These are phyloP conservation scores for Chalciporus piperatus DNA, from an alignment of 768 basidiomycete genomes.

Conservation along the genomic window DNA sequence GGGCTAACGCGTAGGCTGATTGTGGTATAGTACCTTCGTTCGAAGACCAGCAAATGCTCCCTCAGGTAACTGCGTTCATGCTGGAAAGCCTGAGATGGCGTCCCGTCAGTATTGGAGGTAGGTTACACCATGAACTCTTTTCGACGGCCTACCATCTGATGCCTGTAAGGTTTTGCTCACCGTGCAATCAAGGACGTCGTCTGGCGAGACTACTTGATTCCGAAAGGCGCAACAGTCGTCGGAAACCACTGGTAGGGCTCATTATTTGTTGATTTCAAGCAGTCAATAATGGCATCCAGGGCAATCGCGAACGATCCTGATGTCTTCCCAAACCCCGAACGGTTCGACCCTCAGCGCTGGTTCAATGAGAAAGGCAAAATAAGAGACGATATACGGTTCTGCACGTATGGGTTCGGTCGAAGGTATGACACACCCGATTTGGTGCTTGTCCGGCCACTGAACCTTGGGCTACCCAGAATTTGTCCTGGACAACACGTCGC, in stretches of 20 bases:
- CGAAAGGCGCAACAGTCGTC: constrained; percentile 37
- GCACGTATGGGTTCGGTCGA: constrained; percentile 37
- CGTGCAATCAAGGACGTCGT: constrained; percentile 57
- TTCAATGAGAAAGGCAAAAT: constrained; percentile 26
- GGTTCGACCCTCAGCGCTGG: constrained; percentile 56
- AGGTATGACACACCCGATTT: not conserved
- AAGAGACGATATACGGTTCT: constrained; percentile 27
- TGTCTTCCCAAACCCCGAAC: constrained; percentile 52
- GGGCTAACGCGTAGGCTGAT: too few species aligned
- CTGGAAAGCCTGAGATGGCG: constrained; percentile 38
- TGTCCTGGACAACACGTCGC: constrained; percentile 53
- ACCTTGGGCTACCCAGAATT: constrained; percentile 35
- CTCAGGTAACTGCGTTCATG: constrained; percentile 36
- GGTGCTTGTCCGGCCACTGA: not conserved
- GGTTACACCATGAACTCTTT: not conserved
- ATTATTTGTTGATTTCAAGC: too few species aligned
- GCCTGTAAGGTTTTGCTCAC: constrained; percentile 54
- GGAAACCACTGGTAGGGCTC: constrained; percentile 33
- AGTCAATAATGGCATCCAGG: not conserved
- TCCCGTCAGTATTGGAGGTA: constrained; percentile 32
- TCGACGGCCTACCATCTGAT: not conserved
- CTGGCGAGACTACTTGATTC: constrained; percentile 37
- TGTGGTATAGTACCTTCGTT: constrained; percentile 35
- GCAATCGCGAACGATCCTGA: constrained; percentile 51
- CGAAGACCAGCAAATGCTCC: constrained; percentile 32